Base-by-base conservation (phyloP, 495 filamentous ascomycete genomes). In the Tetracladium marchalianum region DNA sequence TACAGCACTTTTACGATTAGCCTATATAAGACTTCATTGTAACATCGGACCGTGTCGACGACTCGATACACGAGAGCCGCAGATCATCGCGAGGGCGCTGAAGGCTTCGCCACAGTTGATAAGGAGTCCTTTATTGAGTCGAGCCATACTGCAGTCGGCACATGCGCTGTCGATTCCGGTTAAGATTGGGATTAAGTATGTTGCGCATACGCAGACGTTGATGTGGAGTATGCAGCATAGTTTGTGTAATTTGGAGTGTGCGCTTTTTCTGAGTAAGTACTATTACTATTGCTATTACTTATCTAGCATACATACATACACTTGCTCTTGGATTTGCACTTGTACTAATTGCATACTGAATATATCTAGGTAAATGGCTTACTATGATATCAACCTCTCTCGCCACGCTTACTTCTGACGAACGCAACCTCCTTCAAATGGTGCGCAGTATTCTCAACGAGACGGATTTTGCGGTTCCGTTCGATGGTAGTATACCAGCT, bases 371-470 rank as follows among this genome's bases (percentile, higher is more conserved):
- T 27, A 74, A 74, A 46, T 76, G 72, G 72, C 65, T 76, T 0
- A 64, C 72, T 31, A 67, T 66, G 3, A 60, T 63, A 0, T 48
- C 54, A 0, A 41, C 62, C 27, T 66, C 64, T 4, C 47, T 58
- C 5, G 61, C 68, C 0, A 50, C 47, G 4, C 43, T 73, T 17
- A 67, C 76, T 0, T 59, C 67, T 37, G 79, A 87, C 43, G 83
- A 87, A 58, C 67, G 67, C 42, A 77, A 76, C 49, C 66, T 86
- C 9, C 71, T 84, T 16, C 62, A 77, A 35, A 82, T 76, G 69
- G 71, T 87, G 33, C 77, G 80, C 43, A 80, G 76, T 53, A 83
- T 87, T 77, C 71, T 87, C 53, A 78, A 84, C 56, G 83, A 87
- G 66, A 86, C 83, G 8, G 80, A 84, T 50, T 81, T 84, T 59